A percentile compares a stretch with the other conserved stretches of the same genome.
Evolutionary conservation across 2,329 filamentous ascomycete species (phyloP).

Genomic region (Epicoccum nigrum): DNA sequence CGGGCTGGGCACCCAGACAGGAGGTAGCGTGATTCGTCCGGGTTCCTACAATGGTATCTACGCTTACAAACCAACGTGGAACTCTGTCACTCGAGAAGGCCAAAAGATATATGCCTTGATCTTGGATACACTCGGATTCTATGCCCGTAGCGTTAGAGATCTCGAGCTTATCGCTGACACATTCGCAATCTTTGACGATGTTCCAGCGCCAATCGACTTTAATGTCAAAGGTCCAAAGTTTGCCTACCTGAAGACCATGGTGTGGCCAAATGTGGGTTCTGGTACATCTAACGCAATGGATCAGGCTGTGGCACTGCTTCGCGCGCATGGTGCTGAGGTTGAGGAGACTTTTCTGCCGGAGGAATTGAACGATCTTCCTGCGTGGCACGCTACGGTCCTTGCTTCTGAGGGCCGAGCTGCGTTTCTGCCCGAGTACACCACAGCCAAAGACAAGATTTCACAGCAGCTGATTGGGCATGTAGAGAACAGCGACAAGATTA

Average conservation of each 20-base stretch:
- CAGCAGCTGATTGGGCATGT: conserved; percentile 57
- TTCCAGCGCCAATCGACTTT: conserved; percentile 44
- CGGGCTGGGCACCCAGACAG: conserved; percentile 69
- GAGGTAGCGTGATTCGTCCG: conserved; percentile 68
- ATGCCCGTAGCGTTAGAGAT: conserved; percentile 63
- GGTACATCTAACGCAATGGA: conserved; percentile 46
- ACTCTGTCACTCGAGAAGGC: conserved; percentile 66
- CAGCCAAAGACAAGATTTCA: conserved; percentile 56
- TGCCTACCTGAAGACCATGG: conserved; percentile 57
- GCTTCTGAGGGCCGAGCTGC: conserved; percentile 59
- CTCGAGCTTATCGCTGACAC: conserved; percentile 62
- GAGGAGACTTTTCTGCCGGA: conserved; percentile 62
- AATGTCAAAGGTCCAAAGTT: conserved; percentile 57
- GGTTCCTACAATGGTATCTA: conserved; percentile 70
- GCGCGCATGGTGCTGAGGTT: conserved; percentile 59
- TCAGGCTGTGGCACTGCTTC: conserved; percentile 43
- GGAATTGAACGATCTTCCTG: conserved; percentile 56
- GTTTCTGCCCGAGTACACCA: conserved; percentile 61
- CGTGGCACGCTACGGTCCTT: conserved; percentile 61
- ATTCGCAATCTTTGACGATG: conserved; percentile 62
- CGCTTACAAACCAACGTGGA: conserved; percentile 71
- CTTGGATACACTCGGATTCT: conserved; percentile 68
- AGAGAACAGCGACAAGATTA: conserved; percentile 54
- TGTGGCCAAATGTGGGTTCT: conserved; percentile 54
- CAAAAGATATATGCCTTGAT: conserved; percentile 64